phyloP scores from a whole-genome alignment of 2,329 filamentous ascomycete species.

The Colletotrichum lindemuthianum region DNA sequence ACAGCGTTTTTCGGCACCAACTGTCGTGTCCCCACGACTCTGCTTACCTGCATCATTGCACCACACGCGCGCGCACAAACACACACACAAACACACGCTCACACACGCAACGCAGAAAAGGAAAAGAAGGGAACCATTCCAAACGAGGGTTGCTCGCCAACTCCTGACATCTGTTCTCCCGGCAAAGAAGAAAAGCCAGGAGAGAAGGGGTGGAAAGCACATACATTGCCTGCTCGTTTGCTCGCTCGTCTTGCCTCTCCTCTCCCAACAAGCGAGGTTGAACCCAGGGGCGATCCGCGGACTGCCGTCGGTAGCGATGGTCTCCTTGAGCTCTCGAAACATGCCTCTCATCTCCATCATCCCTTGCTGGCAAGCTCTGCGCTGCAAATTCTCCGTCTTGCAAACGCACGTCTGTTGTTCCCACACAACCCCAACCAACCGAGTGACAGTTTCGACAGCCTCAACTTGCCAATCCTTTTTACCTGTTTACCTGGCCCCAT shows the following conservation, averaged over 20 bases:
- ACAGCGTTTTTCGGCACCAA: too few relatives aligned
- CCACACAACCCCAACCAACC: background rate
- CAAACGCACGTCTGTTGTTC: background rate
- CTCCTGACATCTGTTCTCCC: conserved; percentile 28
- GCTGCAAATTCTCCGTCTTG: background rate
- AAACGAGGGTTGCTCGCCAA: conserved; percentile 3
- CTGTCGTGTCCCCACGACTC: too few relatives aligned
- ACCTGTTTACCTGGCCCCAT: background rate
- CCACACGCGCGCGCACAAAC: background rate
- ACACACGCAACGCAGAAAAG: conserved; percentile 3
- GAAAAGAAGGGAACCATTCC: conserved; percentile 1
- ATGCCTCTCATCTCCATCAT: background rate
- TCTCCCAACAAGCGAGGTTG: conserved; percentile 11
- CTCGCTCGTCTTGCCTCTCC: conserved; percentile 4
- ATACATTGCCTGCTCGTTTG: background rate
- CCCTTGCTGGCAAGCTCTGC: background rate
- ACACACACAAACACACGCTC: background rate
- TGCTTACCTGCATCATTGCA: too few relatives aligned
- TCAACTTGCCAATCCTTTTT: background rate
- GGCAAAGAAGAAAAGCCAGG: background rate
- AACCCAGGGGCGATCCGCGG: conserved; percentile 13
- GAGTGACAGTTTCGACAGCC: background rate
- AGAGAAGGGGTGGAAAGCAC: too few relatives aligned
- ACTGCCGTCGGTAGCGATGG: conserved; percentile 9
- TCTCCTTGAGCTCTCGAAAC: conserved; percentile 8